Conservation (phyloP, 1,139 yeast genomes). For the Geotrichum siamense region DNA sequence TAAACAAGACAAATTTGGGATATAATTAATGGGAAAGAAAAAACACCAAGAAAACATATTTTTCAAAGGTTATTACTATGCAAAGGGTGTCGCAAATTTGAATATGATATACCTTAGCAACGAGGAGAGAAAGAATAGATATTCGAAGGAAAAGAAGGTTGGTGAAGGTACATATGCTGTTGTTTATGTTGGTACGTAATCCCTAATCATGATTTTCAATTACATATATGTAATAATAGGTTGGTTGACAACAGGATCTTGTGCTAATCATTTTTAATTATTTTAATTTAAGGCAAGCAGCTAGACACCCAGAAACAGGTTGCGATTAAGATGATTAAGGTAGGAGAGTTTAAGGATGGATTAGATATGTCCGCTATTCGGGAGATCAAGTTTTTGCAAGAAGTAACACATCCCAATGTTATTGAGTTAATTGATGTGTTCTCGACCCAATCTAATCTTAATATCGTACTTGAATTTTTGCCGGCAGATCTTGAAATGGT, state of each 20-base stretch:
- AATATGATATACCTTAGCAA: neutral
- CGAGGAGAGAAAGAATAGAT: conserved; percentile 16
- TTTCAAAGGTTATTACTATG: too few species aligned
- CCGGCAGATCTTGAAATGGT: conserved; percentile 89
- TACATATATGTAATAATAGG: too few species aligned
- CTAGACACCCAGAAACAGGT: conserved; percentile 37
- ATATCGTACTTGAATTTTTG: conserved; percentile 80
- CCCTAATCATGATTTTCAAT: neutral
- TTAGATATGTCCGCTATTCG: conserved; percentile 95
- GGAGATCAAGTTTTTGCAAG: conserved; percentile 90
- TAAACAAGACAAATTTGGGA: too few species aligned
- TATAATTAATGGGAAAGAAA: too few species aligned
- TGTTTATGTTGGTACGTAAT: conserved; percentile 74
- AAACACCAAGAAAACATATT: too few species aligned
- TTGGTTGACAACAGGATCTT: too few species aligned
- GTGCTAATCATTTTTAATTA: neutral
- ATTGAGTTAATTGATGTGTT: conserved; percentile 85
- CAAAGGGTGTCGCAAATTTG: too few species aligned
- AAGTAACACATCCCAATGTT: conserved; percentile 71
- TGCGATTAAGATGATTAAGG: conserved; percentile 93
- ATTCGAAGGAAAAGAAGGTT: conserved; percentile 58
- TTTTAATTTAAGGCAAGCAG: conserved; percentile 19
- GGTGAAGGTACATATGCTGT: conserved; percentile 99
- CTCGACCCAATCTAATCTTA: conserved; percentile 61
- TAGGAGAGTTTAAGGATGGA: conserved; percentile 92